A percentile compares a stretch with the other conserved stretches of the same genome.
phyloP scores from a whole-genome alignment of 768 basidiomycete species.

The Lactarius sanguifluus region DNA sequence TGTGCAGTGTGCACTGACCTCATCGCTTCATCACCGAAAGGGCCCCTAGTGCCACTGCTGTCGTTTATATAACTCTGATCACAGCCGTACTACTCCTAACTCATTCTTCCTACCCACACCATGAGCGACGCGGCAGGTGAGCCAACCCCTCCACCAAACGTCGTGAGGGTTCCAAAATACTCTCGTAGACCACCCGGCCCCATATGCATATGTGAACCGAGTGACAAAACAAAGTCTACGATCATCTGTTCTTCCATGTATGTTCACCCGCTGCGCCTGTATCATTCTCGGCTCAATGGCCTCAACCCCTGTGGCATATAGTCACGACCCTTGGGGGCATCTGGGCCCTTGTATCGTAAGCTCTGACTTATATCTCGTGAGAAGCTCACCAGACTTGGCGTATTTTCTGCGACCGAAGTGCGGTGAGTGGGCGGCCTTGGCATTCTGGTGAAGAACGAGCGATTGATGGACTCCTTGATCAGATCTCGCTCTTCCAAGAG shows the following conservation, averaged over 20 bases:
- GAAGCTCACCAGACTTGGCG: slow-evolving; percentile 30
- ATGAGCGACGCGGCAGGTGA: slow-evolving; percentile 18
- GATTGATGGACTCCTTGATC: background rate
- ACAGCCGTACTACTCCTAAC: background rate
- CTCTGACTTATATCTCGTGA: background rate
- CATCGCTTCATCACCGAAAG: background rate
- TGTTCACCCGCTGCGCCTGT: slow-evolving; percentile 12
- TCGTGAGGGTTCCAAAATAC: background rate
- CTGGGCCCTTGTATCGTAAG: slow-evolving; percentile 63
- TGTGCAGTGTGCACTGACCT: background rate
- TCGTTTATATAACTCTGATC: slow-evolving; percentile 2
- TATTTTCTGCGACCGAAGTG: slow-evolving; percentile 32
- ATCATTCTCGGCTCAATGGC: background rate
- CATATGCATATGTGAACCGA: slow-evolving; percentile 59
- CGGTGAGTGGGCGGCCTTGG: slow-evolving; percentile 10
- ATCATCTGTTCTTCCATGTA: slow-evolving; percentile 52
- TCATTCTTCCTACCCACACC: background rate
- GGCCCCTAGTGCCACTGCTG: background rate
- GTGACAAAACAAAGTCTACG: slow-evolving; percentile 58
- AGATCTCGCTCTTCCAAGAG: slow-evolving; percentile 66
- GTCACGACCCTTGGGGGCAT: slow-evolving; percentile 49
- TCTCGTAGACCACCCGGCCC: slow-evolving; percentile 41
- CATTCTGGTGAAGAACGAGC: background rate
- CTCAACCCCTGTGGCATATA: slow-evolving; percentile 23
- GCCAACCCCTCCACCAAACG: background rate